Evolutionary conservation across 345 rosid species (phyloP).

Genomic region (Hevea brasiliensis): DNA sequence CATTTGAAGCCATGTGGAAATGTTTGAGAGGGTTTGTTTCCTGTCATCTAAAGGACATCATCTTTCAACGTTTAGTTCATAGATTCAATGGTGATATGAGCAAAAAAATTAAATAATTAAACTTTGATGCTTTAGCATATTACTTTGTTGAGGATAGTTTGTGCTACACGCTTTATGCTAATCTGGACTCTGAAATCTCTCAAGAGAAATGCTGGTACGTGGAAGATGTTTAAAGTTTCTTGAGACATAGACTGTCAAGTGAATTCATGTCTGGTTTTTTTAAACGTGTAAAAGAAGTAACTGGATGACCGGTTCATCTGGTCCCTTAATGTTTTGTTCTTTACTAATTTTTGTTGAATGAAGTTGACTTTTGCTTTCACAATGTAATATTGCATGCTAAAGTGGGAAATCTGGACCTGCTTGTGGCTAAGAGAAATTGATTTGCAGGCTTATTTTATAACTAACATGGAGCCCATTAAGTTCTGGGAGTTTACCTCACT

Average conservation of each 20-base stretch:
- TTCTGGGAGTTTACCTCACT: slow-evolving; percentile 89
- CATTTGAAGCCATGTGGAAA: not conserved
- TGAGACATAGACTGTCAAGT: too few species aligned
- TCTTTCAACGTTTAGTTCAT: not conserved
- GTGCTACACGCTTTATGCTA: not conserved
- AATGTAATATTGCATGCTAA: slow-evolving; percentile 6
- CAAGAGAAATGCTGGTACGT: not conserved
- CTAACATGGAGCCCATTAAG: slow-evolving; percentile 86
- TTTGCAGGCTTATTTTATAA: slow-evolving; percentile 85
- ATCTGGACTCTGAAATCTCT: slow-evolving; percentile 1
- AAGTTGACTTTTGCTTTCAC: not conserved
- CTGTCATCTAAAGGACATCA: not conserved
- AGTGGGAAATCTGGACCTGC: not conserved
- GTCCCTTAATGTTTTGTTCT: not conserved
- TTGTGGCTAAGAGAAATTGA: slow-evolving; percentile 21
- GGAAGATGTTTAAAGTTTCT: not conserved
- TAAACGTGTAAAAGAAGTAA: not conserved
- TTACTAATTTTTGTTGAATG: not conserved
- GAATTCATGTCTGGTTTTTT: not conserved
- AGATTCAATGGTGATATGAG: not conserved
- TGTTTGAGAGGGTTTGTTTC: not conserved
- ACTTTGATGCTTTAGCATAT: not conserved
- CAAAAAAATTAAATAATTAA: not conserved
- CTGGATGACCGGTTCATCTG: not conserved
- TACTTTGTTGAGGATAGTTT: not conserved